Evolutionary conservation across 2,329 filamentous ascomycete species (phyloP).

Genomic region (Colletotrichum sp.): DNA sequence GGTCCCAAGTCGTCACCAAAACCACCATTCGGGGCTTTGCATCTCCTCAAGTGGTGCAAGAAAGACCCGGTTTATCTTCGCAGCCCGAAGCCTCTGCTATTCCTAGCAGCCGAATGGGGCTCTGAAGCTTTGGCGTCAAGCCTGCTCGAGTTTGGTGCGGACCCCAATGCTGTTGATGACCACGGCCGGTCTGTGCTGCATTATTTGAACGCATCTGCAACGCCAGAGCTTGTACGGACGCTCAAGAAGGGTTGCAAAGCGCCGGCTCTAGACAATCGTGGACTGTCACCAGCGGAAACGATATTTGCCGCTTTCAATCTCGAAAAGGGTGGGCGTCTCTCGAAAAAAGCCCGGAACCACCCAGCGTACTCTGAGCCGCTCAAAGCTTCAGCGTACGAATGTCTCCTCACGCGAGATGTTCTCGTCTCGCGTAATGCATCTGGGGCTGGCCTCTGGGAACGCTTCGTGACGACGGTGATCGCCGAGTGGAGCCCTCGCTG

Average conservation of each 20-base stretch:
- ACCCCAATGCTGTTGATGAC: conserved; percentile 18
- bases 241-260: conserved; percentile 27
- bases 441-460: conserved; percentile 7
- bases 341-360: not conserved
- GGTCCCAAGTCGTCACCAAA: too few relatives aligned
- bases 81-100: conserved; percentile 7
- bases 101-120: conserved; percentile 33
- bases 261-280: conserved; percentile 20
- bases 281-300: conserved; percentile 31
- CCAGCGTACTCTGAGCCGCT: not conserved
- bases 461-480: not conserved
- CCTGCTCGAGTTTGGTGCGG: conserved; percentile 23
- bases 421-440: not conserved
- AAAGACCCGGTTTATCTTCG: not conserved
- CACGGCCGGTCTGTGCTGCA: conserved; percentile 25
- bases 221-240: conserved; percentile 23
- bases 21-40: not conserved
- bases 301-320: conserved; percentile 29
- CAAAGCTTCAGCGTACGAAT: not conserved
- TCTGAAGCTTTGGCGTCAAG: conserved; percentile 23
- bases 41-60: not conserved
- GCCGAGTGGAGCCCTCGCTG: not conserved
- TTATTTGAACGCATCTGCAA: conserved; percentile 29
- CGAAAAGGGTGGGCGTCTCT: not conserved
- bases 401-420: not conserved